These are phyloP conservation scores for Hypholoma fasciculare DNA, from an alignment of 768 basidiomycete genomes.

Conservation along the genomic window DNA sequence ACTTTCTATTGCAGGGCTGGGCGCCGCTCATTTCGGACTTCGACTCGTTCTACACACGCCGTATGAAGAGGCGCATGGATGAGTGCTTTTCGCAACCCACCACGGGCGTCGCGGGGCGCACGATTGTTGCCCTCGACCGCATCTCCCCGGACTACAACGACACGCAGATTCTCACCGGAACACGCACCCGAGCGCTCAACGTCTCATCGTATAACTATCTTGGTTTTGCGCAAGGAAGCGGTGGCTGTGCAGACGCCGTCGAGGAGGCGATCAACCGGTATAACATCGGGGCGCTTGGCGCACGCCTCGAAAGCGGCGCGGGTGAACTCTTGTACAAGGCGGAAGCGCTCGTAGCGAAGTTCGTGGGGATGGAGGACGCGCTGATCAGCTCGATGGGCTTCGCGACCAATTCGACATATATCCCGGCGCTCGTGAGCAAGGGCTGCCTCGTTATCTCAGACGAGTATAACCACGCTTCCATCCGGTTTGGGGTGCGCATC, in stretches of 20 bases:
- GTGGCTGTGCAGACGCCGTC: slow-evolving; percentile 93
- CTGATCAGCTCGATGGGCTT: slow-evolving; percentile 96
- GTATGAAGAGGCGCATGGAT: slow-evolving; percentile 91
- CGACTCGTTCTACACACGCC: slow-evolving; percentile 98
- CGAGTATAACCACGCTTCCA: slow-evolving; percentile 94
- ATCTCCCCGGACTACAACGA: slow-evolving; percentile 79
- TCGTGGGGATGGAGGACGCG: slow-evolving; percentile 88
- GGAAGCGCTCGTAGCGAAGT: slow-evolving; percentile 87
- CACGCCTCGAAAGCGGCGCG: slow-evolving; percentile 81
- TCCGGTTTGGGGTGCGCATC: slow-evolving; percentile 88
- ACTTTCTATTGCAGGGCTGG: slow-evolving; percentile 65
- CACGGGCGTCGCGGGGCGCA: slow-evolving; percentile 94
- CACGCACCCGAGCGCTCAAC: slow-evolving; percentile 86
- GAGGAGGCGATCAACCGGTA: slow-evolving; percentile 81
- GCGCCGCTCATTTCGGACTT: slow-evolving; percentile 97
- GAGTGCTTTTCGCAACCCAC: slow-evolving; percentile 93
- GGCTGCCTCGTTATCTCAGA: slow-evolving; percentile 96
- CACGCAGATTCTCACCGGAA: slow-evolving; percentile 76
- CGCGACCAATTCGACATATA: slow-evolving; percentile 90
- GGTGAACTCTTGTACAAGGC: slow-evolving; percentile 78
- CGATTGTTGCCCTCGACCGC: slow-evolving; percentile 84
- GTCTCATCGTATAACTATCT: slow-evolving; percentile 99
- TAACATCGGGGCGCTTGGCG: slow-evolving; percentile 75
- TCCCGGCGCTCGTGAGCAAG: slow-evolving; percentile 88
- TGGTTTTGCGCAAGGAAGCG: slow-evolving; percentile 92